Evolutionary conservation across 106 monocot species (phyloP), one percentile per base, ranked within the genome.

Genomic region (Acorus calamus): DNA sequence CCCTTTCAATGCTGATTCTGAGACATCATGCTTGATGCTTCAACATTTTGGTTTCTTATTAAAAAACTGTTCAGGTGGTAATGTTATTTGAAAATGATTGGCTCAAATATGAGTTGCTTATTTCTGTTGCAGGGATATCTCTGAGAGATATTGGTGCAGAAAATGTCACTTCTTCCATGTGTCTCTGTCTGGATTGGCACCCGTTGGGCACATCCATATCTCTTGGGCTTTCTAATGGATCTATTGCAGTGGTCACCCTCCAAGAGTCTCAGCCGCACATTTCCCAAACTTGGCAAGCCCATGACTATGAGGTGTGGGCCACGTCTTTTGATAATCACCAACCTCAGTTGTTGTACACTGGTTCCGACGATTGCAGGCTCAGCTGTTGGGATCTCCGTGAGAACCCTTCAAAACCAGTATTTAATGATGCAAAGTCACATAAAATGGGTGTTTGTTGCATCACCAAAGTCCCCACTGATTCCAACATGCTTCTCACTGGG

Each of bases 371-470:
- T 61, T 84, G 94, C 47, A 43, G 59, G 11, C 84, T 94, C 75
- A 73, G 73, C 64, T 86, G 94, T 72, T 94, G 94, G 94, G 94
- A 94, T 76, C 51, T 89, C 67, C 74, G 89, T 50, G 72, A 73
- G 52, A 62, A 12, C 49, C 71, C 89, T 49, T 79, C 86, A 1
- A 67, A 66, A 1, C 53, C 60, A 7, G 81, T 82, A 4, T 96
- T 91, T 60, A 74, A 62, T n/a, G 83, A 96, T 66, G 43, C 72
- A 12, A 96, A 87, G 65, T 76, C 96, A 6, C 96, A 96, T 71
- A 80, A 78, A 51, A 96, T 96, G 96, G 96, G 91, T 44, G 96
- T 96, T 2, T 98, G 91, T 54, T 83, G 87, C 56, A 85, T 98
- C 53, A 67, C 87, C 8, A 87, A 78, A 60, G 64, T 44, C 56